A percentile compares a stretch with the other conserved stretches of the same genome.
Conservation (phyloP, 305 asterid genomes). For the Stenogyne calaminthoides region DNA sequence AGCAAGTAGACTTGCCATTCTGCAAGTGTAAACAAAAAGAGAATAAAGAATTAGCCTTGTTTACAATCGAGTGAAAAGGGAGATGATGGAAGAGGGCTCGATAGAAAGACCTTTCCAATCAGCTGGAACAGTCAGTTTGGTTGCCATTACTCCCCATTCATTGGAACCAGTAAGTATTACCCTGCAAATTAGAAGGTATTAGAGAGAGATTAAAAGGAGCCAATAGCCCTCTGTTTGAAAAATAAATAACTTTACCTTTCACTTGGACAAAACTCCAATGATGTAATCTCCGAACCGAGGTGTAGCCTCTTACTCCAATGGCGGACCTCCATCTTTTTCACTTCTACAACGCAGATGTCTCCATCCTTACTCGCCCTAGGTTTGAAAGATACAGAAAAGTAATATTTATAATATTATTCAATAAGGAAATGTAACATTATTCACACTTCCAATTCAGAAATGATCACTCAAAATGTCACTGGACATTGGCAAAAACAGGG, state of each 20-base stretch:
- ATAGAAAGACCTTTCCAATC: conserved; percentile 84
- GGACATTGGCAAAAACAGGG: not conserved
- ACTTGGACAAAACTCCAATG: conserved; percentile 90
- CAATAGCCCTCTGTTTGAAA: not conserved
- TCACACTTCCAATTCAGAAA: conserved; percentile 9
- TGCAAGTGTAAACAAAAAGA: conserved; percentile 40
- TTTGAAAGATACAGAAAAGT: conserved; percentile 12
- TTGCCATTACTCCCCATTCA: conserved; percentile 84
- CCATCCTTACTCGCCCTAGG: conserved; percentile 95
- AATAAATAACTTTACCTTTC: conserved; percentile 62
- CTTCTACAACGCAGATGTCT: conserved; percentile 82
- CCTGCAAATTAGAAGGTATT: conserved; percentile 45
- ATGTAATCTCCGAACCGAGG: conserved; percentile 66
- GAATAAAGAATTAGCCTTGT: not conserved
- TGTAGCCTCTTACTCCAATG: conserved; percentile 87
- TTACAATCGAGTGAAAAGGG: not conserved
- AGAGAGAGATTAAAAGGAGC: not conserved
- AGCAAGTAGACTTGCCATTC: conserved; percentile 92
- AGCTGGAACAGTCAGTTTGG: conserved; percentile 82
- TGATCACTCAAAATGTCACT: not conserved
- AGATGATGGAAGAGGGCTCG: not conserved
- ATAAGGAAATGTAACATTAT: not conserved
- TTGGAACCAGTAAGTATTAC: conserved; percentile 76
- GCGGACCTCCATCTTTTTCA: conserved; percentile 82
- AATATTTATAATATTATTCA: conserved; percentile 4